Evolutionary conservation across 306 rosid genomes (phyloP).

Genomic region (Geum urbanum): DNA sequence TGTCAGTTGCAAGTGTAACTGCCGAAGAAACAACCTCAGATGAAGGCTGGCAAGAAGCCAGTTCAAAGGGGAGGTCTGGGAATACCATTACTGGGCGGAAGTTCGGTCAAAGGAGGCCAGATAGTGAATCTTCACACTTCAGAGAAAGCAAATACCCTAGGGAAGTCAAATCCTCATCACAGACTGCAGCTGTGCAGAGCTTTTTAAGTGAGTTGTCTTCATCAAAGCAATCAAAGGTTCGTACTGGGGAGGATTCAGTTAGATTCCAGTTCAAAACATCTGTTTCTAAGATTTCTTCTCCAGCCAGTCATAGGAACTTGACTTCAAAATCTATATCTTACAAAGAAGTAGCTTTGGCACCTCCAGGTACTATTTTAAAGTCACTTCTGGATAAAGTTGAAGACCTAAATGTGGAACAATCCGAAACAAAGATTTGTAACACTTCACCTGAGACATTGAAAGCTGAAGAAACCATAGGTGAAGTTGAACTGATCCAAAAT

Average conservation of each 20-base stretch:
- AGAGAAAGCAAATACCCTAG: constrained; percentile 45
- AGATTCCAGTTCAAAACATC: constrained; percentile 38
- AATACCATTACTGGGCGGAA: constrained; percentile 47
- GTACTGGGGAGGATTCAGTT: constrained; percentile 34
- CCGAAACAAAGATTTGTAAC: constrained; percentile 37
- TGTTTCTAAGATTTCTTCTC: constrained; percentile 41
- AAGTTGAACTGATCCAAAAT: constrained; percentile 30
- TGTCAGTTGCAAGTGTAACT: constrained; percentile 31
- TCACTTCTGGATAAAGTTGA: constrained; percentile 51
- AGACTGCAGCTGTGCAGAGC: constrained; percentile 40
- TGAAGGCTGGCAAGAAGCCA: constrained; percentile 98
- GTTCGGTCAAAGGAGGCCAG: constrained; percentile 49
- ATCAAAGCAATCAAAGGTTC: constrained; percentile 43
- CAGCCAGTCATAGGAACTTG: constrained; percentile 51
- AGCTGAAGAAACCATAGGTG: constrained; percentile 39
- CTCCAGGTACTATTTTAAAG: constrained; percentile 81
- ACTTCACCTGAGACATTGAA: constrained; percentile 26
- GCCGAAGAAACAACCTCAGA: constrained; percentile 61
- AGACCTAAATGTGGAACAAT: constrained; percentile 27
- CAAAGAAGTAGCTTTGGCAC: constrained; percentile 95
- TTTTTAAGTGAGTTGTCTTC: constrained; percentile 32
- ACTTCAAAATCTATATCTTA: constrained; percentile 81
- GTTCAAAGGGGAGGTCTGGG: constrained; percentile 64
- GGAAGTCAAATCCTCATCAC: constrained; percentile 39
- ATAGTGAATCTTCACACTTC: constrained; percentile 32